These are phyloP conservation scores for Sideroxylon spinosum DNA, from an alignment of 179 eudicot species.

Conservation along the genomic window DNA sequence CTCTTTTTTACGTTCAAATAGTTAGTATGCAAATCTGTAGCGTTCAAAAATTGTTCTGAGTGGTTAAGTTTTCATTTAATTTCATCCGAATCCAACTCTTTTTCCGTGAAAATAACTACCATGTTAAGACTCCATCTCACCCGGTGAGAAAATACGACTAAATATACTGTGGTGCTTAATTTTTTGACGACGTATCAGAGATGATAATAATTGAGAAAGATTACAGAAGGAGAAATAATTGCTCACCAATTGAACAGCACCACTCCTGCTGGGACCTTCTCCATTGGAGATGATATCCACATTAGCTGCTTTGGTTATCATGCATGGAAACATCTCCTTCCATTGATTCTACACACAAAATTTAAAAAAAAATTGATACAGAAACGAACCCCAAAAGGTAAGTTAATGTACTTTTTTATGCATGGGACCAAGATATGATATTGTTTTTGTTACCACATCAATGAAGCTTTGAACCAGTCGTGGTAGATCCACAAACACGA, in stretches of 20 bases:
- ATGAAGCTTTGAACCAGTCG: constrained; percentile 69
- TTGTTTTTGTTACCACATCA: constrained; percentile 62
- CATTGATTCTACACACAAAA: constrained; percentile 60
- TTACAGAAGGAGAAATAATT: not conserved
- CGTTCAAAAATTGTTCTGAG: too few species aligned
- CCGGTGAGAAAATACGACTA: too few species aligned
- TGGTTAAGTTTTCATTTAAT: too few species aligned
- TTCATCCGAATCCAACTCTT: too few species aligned
- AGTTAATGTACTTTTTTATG: not conserved
- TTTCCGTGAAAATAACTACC: too few species aligned
- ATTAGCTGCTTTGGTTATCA: constrained; percentile 79
- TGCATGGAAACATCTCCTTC: constrained; percentile 88
- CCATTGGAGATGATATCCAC: constrained; percentile 70
- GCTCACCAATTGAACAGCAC: constrained; percentile 77
- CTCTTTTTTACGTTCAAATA: too few species aligned
- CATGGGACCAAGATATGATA: too few species aligned
- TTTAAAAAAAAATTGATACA: not conserved
- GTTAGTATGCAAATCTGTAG: too few species aligned
- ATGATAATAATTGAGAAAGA: not conserved
- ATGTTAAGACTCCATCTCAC: too few species aligned
- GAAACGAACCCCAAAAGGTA: too few species aligned
- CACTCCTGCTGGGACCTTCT: constrained; percentile 63
- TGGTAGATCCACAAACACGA: constrained; percentile 73
- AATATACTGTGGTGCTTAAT: too few species aligned
- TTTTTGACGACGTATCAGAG: too few species aligned